Base-by-base conservation (phyloP, 2,329 filamentous ascomycete species). In the Plectosphaerella cucumerina region DNA sequence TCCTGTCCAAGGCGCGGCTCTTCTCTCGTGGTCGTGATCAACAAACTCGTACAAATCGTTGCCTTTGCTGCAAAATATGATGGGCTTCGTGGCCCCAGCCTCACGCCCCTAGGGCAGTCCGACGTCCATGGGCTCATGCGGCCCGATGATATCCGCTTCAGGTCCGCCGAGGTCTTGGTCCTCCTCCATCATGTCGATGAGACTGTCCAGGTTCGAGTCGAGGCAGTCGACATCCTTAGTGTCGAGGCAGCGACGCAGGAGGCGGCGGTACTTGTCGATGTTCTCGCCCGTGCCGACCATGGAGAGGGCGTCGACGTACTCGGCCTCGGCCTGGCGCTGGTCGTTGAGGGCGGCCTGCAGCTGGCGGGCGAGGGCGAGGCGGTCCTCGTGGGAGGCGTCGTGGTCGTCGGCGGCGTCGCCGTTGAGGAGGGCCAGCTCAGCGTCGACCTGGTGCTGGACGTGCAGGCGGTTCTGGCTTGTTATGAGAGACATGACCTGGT, bases 251-350 rank as follows among this genome's bases (percentile, higher is more conserved):
- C 80, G 80, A 53, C 81, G 81, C 31, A 90, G 80, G 26, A 91
- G 74, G 50, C 79, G 79, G 54, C 86, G 78, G 66, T 92, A 93
- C 64, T 85, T 83, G 58, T 85, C 85, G 57, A 88, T 87, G 63
- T 85, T 84, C 65, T 89, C 86, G 34, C 85, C 84, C 35, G 86
- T 83, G 41, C 87, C 87, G 11, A 87, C 84, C 55, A 84, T 78
- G 43, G 81, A 81, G 44, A 89, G 72, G 12, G 85, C 85, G 47
- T 83, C 77, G 39, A 89, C 82, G 55, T 90, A 89, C 53, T 88
- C 84, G 14, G 70, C 66, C 58, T 90, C 86, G 4, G 85, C 76
- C 41, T 75, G 70, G 46, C 79, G 75, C 59, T 88, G 82, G 59
- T 87, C 82, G 4, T 71, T 65, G 44, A 87, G 72, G 44, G 84